Evolutionary conservation across 2,329 filamentous ascomycete species (phyloP).

Genomic region (Spiromastix sp.): DNA sequence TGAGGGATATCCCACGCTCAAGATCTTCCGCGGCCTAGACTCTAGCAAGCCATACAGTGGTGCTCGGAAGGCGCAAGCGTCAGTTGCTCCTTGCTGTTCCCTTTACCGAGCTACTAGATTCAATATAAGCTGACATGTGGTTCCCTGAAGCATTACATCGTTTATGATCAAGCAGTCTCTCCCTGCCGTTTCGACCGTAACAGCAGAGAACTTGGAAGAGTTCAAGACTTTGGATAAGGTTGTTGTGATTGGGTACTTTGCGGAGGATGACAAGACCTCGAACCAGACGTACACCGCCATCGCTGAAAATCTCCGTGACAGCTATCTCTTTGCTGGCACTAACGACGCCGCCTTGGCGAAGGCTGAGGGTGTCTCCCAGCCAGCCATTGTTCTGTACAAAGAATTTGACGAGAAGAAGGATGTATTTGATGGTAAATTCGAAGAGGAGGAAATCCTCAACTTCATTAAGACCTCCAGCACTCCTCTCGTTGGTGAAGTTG

Average conservation of each 20-base stretch:
- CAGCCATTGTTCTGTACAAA: conserved; percentile 91
- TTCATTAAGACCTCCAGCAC: conserved; percentile 81
- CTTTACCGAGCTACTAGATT: background rate
- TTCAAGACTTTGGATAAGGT: conserved; percentile 99
- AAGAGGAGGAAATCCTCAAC: conserved; percentile 63
- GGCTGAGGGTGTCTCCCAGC: conserved; percentile 79
- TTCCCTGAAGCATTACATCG: conserved; percentile 46
- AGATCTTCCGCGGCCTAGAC: conserved; percentile 90
- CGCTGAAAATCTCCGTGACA: conserved; percentile 71
- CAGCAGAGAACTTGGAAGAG: conserved; percentile 73
- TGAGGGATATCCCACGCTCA: conserved; percentile 96
- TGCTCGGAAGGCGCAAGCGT: conserved; percentile 73
- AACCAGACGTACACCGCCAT: conserved; percentile 71
- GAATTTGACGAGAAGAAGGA: conserved; percentile 94
- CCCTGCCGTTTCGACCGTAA: conserved; percentile 77
- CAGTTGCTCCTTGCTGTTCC: conserved; percentile 23
- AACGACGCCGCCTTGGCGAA: conserved; percentile 76
- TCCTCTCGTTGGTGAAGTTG: conserved; percentile 88
- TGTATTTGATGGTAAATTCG: conserved; percentile 71
- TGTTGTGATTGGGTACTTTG: conserved; percentile 82
- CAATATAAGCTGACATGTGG: conserved; percentile 8
- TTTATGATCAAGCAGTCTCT: conserved; percentile 99
- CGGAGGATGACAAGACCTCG: conserved; percentile 66
- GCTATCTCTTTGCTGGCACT: conserved; percentile 83
- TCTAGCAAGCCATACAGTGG: conserved; percentile 75